Base-by-base conservation (phyloP, 2,329 filamentous ascomycete genomes). In the Nemania sp. region DNA sequence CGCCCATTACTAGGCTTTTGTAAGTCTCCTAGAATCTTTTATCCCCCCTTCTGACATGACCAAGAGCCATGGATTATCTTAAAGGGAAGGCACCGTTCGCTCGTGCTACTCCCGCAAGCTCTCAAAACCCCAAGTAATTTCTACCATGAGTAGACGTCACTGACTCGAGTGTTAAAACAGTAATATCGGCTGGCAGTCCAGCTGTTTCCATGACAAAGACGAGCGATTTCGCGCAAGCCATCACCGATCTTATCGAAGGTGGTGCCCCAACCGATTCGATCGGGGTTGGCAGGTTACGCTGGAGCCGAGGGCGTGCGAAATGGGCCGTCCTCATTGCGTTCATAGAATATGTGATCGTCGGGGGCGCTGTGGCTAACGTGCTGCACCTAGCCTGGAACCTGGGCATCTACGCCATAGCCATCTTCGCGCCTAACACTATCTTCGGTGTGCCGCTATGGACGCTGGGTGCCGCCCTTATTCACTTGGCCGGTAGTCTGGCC, bases 361-460 rank as follows among this genome's bases (percentile, higher is more conserved):
- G 63, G 5, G 69, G 55, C 35, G 72, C 75, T 15, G 73, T 74
- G 6, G 72, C 66, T 11, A 77, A 78, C 56, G 71, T 77, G 11
- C 64, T 70, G 3, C 56, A 72, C 22, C 70, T 77, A 6, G 69
- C 73, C 7, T 77, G 71, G 43, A 68, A 74, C 57, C 67, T 78
- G 5, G 72, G 75, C n/a, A 64, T 73, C 20, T 65, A 75, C 38
- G 73, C 74, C 20, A 56, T 77, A 13, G 70, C 73, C 45, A 69
- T 74, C 20, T 75, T 77, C 62, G 71, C 73, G 1, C 74, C 71
- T 7, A 56, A 70, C 52, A 72, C 70, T 15, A 61, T 71, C 57
- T 70, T 74, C 59, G 59, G 73, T 55, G 60, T 74, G 27, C 72
- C 73, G 22, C 57, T 77, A 13, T 77, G 75, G 76, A 74, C 74